Conservation (phyloP, 163 green algal genomes). For the Coccomyxa subellipsoidea region DNA sequence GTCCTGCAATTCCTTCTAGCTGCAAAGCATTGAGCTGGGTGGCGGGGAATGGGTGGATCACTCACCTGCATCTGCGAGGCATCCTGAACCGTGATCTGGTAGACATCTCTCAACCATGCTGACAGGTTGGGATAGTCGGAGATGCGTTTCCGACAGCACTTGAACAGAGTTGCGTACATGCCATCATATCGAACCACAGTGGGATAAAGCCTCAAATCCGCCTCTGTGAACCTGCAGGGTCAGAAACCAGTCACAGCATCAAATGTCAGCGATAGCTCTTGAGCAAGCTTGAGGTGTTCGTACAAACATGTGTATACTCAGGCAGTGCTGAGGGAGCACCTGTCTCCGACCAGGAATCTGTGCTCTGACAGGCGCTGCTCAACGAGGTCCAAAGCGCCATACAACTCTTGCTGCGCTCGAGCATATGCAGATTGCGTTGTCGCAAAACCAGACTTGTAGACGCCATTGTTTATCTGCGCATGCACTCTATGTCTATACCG, state of each 20-base stretch:
- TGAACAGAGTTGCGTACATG: constrained; percentile 72
- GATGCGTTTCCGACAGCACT: constrained; percentile 70
- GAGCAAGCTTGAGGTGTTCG: not conserved
- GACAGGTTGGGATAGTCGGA: constrained; percentile 75
- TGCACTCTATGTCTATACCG: not conserved
- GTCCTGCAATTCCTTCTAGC: not conserved
- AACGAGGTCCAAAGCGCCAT: constrained; percentile 42
- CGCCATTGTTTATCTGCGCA: constrained; percentile 63
- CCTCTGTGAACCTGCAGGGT: constrained; percentile 69
- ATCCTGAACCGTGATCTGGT: constrained; percentile 53
- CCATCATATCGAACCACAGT: constrained; percentile 81
- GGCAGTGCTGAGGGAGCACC: not conserved
- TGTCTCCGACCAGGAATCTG: constrained; percentile 71
- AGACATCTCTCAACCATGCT: constrained; percentile 80
- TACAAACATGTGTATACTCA: not conserved
- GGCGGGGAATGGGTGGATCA: no score
- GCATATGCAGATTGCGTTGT: constrained; percentile 59
- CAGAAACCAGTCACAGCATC: not conserved
- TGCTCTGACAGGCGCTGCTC: constrained; percentile 45
- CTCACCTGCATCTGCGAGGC: constrained; percentile 40
- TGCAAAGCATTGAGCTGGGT: not conserved
- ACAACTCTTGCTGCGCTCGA: constrained; percentile 45
- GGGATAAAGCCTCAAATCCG: constrained; percentile 83
- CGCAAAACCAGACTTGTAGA: constrained; percentile 69
- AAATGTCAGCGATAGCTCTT: no score